Conservation (phyloP, 1,284 basidiomycete genomes). For the Apiotrichum gracile region DNA sequence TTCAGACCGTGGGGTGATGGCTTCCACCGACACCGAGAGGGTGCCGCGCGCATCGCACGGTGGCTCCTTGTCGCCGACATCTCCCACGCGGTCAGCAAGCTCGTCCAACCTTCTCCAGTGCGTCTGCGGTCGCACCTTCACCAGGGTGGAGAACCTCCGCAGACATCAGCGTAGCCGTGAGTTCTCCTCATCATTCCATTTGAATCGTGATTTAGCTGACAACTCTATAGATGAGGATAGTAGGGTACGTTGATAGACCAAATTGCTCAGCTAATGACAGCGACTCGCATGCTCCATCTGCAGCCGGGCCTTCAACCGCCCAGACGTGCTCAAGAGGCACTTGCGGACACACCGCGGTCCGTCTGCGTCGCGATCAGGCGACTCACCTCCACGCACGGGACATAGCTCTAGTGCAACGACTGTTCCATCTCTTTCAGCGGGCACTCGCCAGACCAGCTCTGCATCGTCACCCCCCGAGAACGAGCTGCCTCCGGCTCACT, state of each 20-base stretch:
- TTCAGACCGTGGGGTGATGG: background rate
- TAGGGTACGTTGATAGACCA: background rate
- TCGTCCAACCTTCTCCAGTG: background rate
- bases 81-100: background rate
- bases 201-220: background rate
- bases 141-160: constrained; percentile 3
- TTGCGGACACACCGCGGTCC: background rate
- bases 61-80: background rate
- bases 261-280: background rate
- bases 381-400: background rate
- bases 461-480: background rate
- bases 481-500: background rate
- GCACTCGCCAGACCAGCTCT: background rate
- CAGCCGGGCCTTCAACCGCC: constrained; percentile 1
- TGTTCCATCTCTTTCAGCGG: background rate
- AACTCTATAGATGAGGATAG: background rate
- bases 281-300: constrained; percentile 1
- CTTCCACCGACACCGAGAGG: background rate
- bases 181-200: background rate
- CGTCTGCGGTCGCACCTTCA: constrained; percentile 4
- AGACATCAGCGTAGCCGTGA: constrained; percentile 5
- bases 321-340: constrained; percentile 5
- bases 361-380: background rate
- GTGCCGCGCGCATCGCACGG: background rate
- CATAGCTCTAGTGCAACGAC: background rate